A percentile compares a stretch with the other conserved stretches of the same genome.
These are phyloP conservation scores for Metarhizium sp. DNA, from an alignment of 2,329 filamentous ascomycete species.

Conservation along the genomic window DNA sequence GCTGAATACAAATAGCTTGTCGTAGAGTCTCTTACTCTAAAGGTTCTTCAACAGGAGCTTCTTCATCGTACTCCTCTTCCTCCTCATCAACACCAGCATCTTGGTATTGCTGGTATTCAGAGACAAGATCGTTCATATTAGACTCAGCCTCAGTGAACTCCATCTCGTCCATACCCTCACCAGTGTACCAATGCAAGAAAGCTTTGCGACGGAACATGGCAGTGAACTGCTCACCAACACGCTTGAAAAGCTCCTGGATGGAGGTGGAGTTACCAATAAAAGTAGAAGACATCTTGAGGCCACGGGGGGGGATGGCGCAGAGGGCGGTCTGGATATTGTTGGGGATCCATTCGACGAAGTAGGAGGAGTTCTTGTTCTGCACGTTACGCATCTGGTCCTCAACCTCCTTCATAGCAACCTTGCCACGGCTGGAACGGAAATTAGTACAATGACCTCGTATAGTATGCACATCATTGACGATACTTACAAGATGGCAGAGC, in stretches of 20 bases:
- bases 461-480: not conserved
- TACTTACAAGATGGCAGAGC: constrained; percentile 91
- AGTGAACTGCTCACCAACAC: constrained; percentile 98
- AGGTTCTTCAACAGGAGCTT: constrained; percentile 61
- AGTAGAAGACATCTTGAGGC: constrained; percentile 98
- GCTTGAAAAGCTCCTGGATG: constrained; percentile 99
- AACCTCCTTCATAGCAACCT: constrained; percentile 99
- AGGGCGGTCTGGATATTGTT: constrained; percentile 99
- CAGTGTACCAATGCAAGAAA: constrained; percentile 99
- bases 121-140: constrained; percentile 99
- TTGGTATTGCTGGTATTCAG: constrained; percentile 99
- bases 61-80: constrained; percentile 92
- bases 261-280: constrained; percentile 99
- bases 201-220: constrained; percentile 99
- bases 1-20: constrained; percentile 1
- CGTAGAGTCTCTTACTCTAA: constrained; percentile 34
- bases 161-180: constrained; percentile 99
- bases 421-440: constrained; percentile 59
- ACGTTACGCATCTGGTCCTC: constrained; percentile 99
- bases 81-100: constrained; percentile 95
- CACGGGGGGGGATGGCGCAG: constrained; percentile 95
- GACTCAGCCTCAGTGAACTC: constrained; percentile 99
- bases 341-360: constrained; percentile 99
- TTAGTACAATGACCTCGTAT: constrained; percentile 3
- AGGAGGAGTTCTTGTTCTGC: constrained; percentile 98